Base-by-base conservation (phyloP, 2,329 filamentous ascomycete genomes). In the Stachybotrys echinatus region DNA sequence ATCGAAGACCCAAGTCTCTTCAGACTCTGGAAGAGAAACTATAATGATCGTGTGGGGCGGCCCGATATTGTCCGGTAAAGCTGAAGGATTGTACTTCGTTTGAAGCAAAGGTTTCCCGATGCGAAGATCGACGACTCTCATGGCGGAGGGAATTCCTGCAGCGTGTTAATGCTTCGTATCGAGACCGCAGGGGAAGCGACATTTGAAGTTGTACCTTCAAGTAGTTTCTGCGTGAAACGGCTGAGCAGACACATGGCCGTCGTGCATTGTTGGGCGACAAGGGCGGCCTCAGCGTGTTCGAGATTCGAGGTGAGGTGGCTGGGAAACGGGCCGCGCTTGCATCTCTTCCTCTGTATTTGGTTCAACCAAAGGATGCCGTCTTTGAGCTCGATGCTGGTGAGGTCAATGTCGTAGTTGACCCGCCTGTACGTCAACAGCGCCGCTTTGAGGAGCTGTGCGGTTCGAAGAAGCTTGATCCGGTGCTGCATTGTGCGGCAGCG, bases 1-100 rank as follows among this genome's bases (percentile, higher is more conserved):
- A 39, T 57, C 53, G 46, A 57, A 44, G n/a, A 52, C 18, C 53
- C 55, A 55, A n/a, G 20, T 23, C 42, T 57, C 55, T 17, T 14
- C 37, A 3, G 48, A 23, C 5, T 37, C 27, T 2, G 19, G 39
- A 17, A 42, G 23, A 6, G 39, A 37, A 18, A 48, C 55, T 19
- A 44, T 22, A 12, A 52, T 21, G 8, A 54, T 42, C n/a, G 50
- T 48, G 19, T 46, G 47, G 43, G 55, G 23, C 12, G 10, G 6
- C 17, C 12, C 23, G 3, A 43, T 23, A 17, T 23, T 5, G n/a
- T n/a, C n/a, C n/a, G n/a, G n/a, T n/a, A n/a, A n/a, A 40, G 47
- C 47, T 20, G 23, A 31, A 3, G 54, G 55, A 18, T 50, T 20
- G 27, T 55, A 27, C 27, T 47, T 47, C 6, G 23, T 19, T 21